Evolutionary conservation across 1,139 yeast species (phyloP).

Genomic region (Suhomyces wounanorum): DNA sequence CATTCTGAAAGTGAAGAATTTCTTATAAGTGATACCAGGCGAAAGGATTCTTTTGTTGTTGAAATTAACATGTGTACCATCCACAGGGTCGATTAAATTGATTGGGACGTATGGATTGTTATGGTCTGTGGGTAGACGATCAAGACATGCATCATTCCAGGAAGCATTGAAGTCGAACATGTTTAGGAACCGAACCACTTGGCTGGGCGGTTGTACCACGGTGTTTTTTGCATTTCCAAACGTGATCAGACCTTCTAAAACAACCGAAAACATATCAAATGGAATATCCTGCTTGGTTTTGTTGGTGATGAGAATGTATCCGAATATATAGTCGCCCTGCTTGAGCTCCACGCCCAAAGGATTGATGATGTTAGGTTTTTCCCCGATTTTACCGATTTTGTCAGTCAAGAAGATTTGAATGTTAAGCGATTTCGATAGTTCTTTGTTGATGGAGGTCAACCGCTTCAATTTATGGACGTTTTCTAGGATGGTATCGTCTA

Average conservation of each 20-base stretch:
- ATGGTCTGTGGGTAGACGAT: constrained; percentile 31
- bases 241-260: constrained; percentile 37
- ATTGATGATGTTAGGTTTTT: constrained; percentile 31
- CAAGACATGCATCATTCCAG: constrained; percentile 43
- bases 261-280: constrained; percentile 45
- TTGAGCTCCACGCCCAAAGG: constrained; percentile 34
- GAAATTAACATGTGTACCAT: constrained; percentile 31
- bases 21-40: constrained; percentile 40
- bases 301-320: constrained; percentile 40
- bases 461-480: constrained; percentile 39
- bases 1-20: constrained; percentile 41
- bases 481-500: constrained; percentile 38
- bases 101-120: constrained; percentile 28
- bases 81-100: constrained; percentile 33
- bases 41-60: constrained; percentile 30
- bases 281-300: constrained; percentile 31
- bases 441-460: constrained; percentile 33
- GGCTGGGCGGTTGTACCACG: constrained; percentile 20
- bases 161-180: constrained; percentile 48
- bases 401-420: constrained; percentile 35
- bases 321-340: constrained; percentile 45
- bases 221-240: constrained; percentile 24
- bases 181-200: constrained; percentile 30
- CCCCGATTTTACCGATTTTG: constrained; percentile 34
- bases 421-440: constrained; percentile 29